Evolutionary conservation across 1,139 yeast genomes (phyloP).

Genomic region (Taphrina flavorubra): DNA sequence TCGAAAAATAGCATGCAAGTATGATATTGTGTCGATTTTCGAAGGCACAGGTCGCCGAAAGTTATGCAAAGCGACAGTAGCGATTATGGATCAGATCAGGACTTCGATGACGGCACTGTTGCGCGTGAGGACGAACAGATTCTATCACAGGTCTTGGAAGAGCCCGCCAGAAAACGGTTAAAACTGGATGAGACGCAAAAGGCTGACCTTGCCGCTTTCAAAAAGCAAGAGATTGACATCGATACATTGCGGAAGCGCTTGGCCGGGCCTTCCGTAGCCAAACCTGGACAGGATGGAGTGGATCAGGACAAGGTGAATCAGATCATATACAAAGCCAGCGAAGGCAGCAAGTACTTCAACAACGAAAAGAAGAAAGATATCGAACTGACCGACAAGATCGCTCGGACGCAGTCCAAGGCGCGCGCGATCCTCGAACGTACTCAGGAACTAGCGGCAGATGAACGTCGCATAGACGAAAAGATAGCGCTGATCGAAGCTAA

Average conservation of each 20-base stretch:
- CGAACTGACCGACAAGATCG: slow-evolving; percentile 45
- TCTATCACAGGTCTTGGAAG: slow-evolving; percentile 22
- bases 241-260: slow-evolving; percentile 45
- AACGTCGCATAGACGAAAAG: slow-evolving; percentile 39
- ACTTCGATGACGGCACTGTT: slow-evolving; percentile 3
- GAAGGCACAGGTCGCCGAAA: neutral
- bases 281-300: slow-evolving; percentile 47
- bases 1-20: neutral
- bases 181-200: slow-evolving; percentile 21
- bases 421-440: slow-evolving; percentile 34
- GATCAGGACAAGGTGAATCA: slow-evolving; percentile 47
- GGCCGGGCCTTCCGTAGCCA: slow-evolving; percentile 47
- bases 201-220: slow-evolving; percentile 25
- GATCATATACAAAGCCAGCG: slow-evolving; percentile 47
- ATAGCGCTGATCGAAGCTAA: slow-evolving; percentile 42
- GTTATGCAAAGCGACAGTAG: neutral
- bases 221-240: slow-evolving; percentile 34
- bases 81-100: slow-evolving; percentile 27
- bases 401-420: slow-evolving; percentile 40
- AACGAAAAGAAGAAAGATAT: slow-evolving; percentile 46
- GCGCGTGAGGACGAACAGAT: slow-evolving; percentile 12
- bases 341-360: slow-evolving; percentile 47
- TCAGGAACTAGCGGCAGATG: slow-evolving; percentile 44
- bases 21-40: neutral
- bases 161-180: slow-evolving; percentile 16